Evolutionary conservation across 106 monocot species (phyloP).

Genomic region (Agapanthus africanus): DNA sequence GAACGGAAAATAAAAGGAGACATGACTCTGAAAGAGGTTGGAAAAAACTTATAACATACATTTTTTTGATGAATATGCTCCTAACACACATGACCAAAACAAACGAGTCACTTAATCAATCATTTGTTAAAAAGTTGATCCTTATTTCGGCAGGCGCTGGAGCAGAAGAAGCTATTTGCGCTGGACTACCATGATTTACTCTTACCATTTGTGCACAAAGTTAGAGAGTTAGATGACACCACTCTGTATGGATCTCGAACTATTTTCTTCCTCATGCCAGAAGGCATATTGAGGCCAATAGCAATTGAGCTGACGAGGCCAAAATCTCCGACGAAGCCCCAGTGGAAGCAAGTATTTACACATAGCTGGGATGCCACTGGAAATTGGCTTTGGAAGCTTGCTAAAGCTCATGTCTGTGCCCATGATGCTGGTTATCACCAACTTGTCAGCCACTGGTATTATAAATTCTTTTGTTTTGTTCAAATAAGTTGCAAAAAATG

Average conservation of each 20-base stretch:
- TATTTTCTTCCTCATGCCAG: conserved; percentile 46
- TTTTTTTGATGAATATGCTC: too few species aligned
- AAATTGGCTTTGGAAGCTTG: conserved; percentile 71
- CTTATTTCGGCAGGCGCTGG: conserved; percentile 69
- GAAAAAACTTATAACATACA: too few species aligned
- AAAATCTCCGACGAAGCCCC: conserved; percentile 26
- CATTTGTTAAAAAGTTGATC: too few species aligned
- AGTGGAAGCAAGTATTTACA: conserved; percentile 43
- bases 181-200: conserved; percentile 72
- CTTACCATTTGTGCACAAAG: conserved; percentile 59
- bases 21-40: conserved; percentile 57
- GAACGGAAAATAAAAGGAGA: conserved; percentile 36
- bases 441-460: conserved; percentile 69
- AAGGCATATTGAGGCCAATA: conserved; percentile 39
- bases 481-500: too few species aligned
- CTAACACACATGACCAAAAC: too few species aligned
- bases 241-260: conserved; percentile 69
- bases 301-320: conserved; percentile 82
- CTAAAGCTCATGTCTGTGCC: conserved; percentile 49
- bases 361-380: conserved; percentile 33
- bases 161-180: conserved; percentile 55
- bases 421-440: conserved; percentile 77
- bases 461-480: too few species aligned
- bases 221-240: conserved; percentile 24
- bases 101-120: too few species aligned